Evolutionary conservation across 345 rosid species (phyloP).

Genomic region (Microcos paniculata): DNA sequence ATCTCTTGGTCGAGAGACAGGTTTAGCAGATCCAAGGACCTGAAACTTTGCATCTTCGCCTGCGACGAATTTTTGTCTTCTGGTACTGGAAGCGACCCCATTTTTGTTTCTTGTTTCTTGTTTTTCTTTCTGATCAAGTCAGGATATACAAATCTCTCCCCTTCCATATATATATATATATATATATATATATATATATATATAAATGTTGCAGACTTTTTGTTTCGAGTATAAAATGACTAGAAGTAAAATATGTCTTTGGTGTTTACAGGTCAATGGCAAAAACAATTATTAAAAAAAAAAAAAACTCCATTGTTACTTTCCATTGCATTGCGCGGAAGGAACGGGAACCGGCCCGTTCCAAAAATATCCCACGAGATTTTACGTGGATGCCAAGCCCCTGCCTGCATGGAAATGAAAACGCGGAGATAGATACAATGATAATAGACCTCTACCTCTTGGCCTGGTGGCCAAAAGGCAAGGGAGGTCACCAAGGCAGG

Average conservation of each 20-base stretch:
- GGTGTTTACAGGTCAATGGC: not conserved
- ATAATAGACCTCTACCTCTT: too few relatives aligned
- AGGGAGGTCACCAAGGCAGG: too few relatives aligned
- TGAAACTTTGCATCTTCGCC: conserved; percentile 65
- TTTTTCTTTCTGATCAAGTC: not conserved
- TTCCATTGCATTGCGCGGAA: conserved; percentile 4
- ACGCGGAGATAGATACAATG: too few relatives aligned
- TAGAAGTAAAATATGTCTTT: not conserved
- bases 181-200: not conserved
- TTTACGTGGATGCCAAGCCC: not conserved
- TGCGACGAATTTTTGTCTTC: conserved; percentile 51
- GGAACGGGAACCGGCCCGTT: not conserved
- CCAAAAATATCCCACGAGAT: not conserved
- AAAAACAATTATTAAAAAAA: not conserved
- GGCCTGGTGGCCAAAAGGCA: too few relatives aligned
- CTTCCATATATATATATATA: not conserved
- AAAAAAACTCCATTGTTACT: not conserved
- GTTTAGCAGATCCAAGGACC: conserved; percentile 72
- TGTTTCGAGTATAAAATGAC: not conserved
- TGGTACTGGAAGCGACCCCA: conserved; percentile 61
- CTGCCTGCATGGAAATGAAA: not conserved
- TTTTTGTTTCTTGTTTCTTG: conserved; percentile 19
- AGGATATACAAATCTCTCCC: not conserved
- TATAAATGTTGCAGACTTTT: not conserved
- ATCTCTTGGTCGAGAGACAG: conserved; percentile 53